Conservation (phyloP, 768 basidiomycete genomes). For the Termitomyces heimii region DNA sequence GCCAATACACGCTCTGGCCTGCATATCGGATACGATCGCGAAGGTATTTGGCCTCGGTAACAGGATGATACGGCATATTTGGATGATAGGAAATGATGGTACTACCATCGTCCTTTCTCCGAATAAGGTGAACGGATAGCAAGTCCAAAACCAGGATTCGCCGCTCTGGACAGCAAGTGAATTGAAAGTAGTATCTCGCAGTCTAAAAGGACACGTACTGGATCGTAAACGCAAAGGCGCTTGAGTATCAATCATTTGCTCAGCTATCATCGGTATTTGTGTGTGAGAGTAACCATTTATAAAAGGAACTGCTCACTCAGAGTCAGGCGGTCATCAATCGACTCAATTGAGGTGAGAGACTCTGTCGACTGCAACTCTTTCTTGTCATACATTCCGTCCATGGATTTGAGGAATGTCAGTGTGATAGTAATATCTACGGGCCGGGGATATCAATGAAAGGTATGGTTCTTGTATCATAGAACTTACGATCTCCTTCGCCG, state of each 20-base stretch:
- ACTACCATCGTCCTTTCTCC: conserved; percentile 35
- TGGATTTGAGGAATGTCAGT: conserved; percentile 46
- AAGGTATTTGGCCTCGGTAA: conserved; percentile 35
- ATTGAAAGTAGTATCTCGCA: background rate
- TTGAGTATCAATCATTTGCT: conserved; percentile 33
- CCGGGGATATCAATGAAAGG: background rate
- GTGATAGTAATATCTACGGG: conserved; percentile 51
- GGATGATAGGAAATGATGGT: conserved; percentile 50
- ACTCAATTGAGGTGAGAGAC: conserved; percentile 4
- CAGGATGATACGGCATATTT: conserved; percentile 23
- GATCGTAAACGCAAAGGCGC: conserved; percentile 30
- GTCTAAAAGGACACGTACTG: conserved; percentile 15
- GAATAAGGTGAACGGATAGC: conserved; percentile 43
- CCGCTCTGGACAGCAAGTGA: conserved; percentile 13
- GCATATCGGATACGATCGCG: conserved; percentile 44
- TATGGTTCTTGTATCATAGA: background rate
- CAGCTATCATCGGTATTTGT: conserved; percentile 11
- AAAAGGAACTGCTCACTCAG: conserved; percentile 10
- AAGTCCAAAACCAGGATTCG: conserved; percentile 38
- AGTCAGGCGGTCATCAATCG: conserved; percentile 11
- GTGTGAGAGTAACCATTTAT: background rate
- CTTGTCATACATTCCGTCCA: conserved; percentile 19
- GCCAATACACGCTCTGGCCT: conserved; percentile 24
- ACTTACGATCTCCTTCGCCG: conserved; percentile 47
- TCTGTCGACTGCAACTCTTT: conserved; percentile 1